phyloP scores from a whole-genome alignment of 768 basidiomycete genomes.

The Pilatotrama ljubarskyi region DNA sequence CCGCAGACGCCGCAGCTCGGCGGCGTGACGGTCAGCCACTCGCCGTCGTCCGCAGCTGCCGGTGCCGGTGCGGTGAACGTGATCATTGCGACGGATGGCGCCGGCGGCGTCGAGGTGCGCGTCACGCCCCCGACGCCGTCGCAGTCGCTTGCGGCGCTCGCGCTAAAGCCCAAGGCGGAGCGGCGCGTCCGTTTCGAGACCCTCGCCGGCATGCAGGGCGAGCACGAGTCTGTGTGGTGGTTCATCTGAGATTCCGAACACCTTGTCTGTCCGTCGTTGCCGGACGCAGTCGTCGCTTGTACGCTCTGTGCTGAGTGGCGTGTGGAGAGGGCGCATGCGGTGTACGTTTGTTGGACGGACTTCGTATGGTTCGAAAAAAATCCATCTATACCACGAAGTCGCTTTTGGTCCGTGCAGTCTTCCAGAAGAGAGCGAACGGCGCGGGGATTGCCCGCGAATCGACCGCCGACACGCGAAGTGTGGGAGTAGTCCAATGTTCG shows the following conservation, averaged over 20 bases:
- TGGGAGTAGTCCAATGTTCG: not conserved
- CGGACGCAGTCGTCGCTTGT: not conserved
- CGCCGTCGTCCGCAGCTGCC: not conserved
- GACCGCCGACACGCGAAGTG: not conserved
- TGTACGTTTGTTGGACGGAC: constrained; percentile 1
- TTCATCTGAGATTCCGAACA: constrained; percentile 6
- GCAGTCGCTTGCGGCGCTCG: constrained; percentile 3
- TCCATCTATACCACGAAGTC: too few species aligned
- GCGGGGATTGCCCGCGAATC: not conserved
- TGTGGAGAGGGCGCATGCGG: not conserved
- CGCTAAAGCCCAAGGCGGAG: not conserved
- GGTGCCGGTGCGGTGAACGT: constrained; percentile 6
- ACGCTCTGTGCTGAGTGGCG: not conserved
- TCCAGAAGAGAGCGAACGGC: not conserved
- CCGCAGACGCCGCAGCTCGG: constrained; percentile 4
- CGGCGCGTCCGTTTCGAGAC: constrained; percentile 12
- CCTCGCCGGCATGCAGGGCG: constrained; percentile 7
- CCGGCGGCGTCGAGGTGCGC: constrained; percentile 17
- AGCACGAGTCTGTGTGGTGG: constrained; percentile 17
- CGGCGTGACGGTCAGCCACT: not conserved
- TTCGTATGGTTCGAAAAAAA: not conserved
- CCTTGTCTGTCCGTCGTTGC: too few species aligned
- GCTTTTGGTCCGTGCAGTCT: too few species aligned
- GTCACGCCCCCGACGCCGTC: constrained; percentile 24
- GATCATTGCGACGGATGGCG: constrained; percentile 15